Evolutionary conservation across 495 filamentous ascomycete genomes (phyloP).

Genomic region (Xylaria intraflava): DNA sequence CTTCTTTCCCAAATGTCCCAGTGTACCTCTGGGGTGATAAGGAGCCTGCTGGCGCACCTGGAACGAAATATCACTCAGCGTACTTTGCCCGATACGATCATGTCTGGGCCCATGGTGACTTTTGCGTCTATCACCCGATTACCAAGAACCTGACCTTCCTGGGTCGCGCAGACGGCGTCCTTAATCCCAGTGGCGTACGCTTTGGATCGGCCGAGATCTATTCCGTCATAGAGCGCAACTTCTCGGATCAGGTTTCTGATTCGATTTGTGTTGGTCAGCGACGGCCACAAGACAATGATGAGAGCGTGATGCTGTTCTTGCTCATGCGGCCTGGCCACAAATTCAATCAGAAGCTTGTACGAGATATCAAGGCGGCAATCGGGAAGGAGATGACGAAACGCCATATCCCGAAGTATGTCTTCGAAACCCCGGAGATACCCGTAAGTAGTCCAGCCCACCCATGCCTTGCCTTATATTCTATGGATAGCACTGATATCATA

Average conservation of each 20-base stretch:
- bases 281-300: constrained; percentile 59
- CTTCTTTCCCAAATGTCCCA: constrained; percentile 67
- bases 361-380: constrained; percentile 56
- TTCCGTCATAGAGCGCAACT: constrained; percentile 60
- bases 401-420: constrained; percentile 72
- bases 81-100: constrained; percentile 68
- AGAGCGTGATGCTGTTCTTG: constrained; percentile 69
- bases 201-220: constrained; percentile 86
- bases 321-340: constrained; percentile 57
- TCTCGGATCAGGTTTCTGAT: constrained; percentile 55
- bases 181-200: constrained; percentile 81
- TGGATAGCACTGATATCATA: not conserved
- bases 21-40: constrained; percentile 63
- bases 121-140: constrained; percentile 60
- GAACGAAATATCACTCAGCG: constrained; percentile 55
- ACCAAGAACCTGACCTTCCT: constrained; percentile 62
- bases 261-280: constrained; percentile 71
- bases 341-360: constrained; percentile 52
- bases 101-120: constrained; percentile 80
- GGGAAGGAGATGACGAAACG: constrained; percentile 56
- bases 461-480: not conserved
- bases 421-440: constrained; percentile 74
- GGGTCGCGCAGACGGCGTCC: constrained; percentile 80
- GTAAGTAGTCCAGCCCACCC: constrained; percentile 41
- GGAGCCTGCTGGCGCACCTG: constrained; percentile 34